Percentiles rank a stretch among this genome's conserved stretches.
Conservation (phyloP, 2,329 filamentous ascomycete genomes). For the Xylaria hypoxylon region DNA sequence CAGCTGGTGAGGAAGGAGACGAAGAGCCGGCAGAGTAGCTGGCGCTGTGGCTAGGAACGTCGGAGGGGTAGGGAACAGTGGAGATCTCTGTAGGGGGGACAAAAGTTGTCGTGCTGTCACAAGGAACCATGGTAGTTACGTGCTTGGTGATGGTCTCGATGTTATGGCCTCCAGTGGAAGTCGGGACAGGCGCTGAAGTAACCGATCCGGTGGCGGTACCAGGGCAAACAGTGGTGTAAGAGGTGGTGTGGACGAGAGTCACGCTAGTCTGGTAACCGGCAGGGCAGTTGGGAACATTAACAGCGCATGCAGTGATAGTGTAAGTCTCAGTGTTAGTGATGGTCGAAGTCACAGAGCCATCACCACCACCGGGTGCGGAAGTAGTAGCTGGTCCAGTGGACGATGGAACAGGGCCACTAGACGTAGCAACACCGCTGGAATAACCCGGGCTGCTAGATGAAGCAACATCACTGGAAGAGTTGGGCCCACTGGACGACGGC, state of each 20-base stretch:
- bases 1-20: constrained; percentile 4
- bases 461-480: constrained; percentile 12
- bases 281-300: constrained; percentile 56
- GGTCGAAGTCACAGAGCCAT: constrained; percentile 37
- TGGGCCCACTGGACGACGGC: neutral
- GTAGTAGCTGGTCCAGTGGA: constrained; percentile 25
- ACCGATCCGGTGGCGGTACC: constrained; percentile 42
- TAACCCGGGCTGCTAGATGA: constrained; percentile 15
- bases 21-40: constrained; percentile 27
- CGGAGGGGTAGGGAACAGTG: constrained; percentile 36
- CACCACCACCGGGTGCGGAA: constrained; percentile 14
- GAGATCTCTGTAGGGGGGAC: constrained; percentile 41
- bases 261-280: constrained; percentile 52
- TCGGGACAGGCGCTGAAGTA: constrained; percentile 41
- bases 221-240: constrained; percentile 51
- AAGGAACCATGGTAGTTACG: constrained; percentile 45
- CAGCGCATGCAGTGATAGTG: constrained; percentile 54
- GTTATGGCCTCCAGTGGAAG: constrained; percentile 29
- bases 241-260: constrained; percentile 50
- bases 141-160: constrained; percentile 44
- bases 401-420: constrained; percentile 26
- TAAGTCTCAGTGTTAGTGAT: constrained; percentile 44
- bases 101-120: constrained; percentile 46
- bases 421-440: constrained; percentile 25
- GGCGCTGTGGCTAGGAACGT: constrained; percentile 28